Percentiles rank a stretch among this genome's conserved stretches.
phyloP scores from a whole-genome alignment of 345 rosid genomes.

The Acer saccharum region DNA sequence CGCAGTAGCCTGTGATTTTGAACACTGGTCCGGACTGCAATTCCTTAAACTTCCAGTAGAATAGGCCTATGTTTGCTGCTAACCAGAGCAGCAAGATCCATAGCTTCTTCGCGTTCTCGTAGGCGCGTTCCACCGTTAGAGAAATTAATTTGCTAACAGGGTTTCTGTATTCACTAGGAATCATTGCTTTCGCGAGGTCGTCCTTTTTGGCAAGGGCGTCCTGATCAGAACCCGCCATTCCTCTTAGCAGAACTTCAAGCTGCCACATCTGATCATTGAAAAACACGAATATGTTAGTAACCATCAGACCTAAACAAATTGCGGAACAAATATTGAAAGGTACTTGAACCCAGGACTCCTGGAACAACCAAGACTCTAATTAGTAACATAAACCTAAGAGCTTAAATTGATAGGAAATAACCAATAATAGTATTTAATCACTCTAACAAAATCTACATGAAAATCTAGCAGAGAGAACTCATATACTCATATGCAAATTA shows the following conservation, averaged over 20 bases:
- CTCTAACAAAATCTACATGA: too few species aligned
- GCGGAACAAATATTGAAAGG: too few species aligned
- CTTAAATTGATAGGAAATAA: too few species aligned
- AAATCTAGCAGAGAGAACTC: not conserved
- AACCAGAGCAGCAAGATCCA: conserved; percentile 64
- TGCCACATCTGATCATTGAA: conserved; percentile 77
- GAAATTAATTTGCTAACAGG: conserved; percentile 55
- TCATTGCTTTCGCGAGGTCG: conserved; percentile 72
- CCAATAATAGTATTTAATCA: too few species aligned
- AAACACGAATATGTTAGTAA: too few species aligned
- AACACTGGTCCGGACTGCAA: conserved; percentile 36
- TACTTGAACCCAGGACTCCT: too few species aligned
- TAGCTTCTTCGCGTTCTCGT: conserved; percentile 68
- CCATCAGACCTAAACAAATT: too few species aligned
- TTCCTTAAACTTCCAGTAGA: conserved; percentile 57
- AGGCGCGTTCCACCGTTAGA: conserved; percentile 39
- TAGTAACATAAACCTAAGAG: too few species aligned
- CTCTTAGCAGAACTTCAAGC: conserved; percentile 74
- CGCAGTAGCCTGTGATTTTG: conserved; percentile 75
- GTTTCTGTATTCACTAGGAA: conserved; percentile 70
- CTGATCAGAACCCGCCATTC: conserved; percentile 47
- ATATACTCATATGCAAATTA: conserved; percentile 9
- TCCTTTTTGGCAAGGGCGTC: not conserved
- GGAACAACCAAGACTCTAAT: too few species aligned
- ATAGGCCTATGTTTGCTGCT: conserved; percentile 44